These are phyloP conservation scores for Linanthus parryae DNA, from an alignment of 148 eudicot genomes.

Conservation along the genomic window DNA sequence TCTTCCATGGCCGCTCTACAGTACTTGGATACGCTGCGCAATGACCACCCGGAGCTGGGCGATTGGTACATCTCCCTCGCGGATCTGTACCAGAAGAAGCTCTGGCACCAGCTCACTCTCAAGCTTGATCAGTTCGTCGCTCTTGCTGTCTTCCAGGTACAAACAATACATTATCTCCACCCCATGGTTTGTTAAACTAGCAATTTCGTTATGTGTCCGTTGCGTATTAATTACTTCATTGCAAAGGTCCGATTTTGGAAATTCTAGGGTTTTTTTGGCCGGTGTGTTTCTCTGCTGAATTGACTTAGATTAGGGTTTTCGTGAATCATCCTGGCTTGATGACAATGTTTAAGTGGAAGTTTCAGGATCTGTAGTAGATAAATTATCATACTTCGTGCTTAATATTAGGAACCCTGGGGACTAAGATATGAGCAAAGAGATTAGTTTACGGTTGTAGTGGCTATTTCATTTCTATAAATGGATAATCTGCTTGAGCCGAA, in stretches of 20 bases:
- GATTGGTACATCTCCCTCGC: constrained; percentile 75
- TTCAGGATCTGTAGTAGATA: not conserved
- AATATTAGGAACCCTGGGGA: too few species aligned
- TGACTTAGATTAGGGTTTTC: constrained; percentile 12
- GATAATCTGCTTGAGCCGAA: too few species aligned
- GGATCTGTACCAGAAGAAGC: constrained; percentile 93
- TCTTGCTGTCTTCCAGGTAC: constrained; percentile 79
- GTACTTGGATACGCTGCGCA: constrained; percentile 60
- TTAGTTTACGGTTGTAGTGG: too few species aligned
- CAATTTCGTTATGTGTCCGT: too few species aligned
- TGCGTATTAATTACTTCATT: not conserved
- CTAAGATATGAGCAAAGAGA: too few species aligned
- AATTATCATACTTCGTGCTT: not conserved
- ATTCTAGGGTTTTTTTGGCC: constrained; percentile 7
- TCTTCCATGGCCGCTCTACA: constrained; percentile 70
- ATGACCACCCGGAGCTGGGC: constrained; percentile 65
- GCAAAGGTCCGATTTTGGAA: constrained; percentile 1
- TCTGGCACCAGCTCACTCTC: constrained; percentile 92
- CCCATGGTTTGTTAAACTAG: too few species aligned
- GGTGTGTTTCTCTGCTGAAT: not conserved
- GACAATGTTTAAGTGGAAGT: not conserved
- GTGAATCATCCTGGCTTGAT: too few species aligned
- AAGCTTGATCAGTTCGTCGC: constrained; percentile 89
- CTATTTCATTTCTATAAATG: too few species aligned
- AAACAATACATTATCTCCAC: too few species aligned